phyloP scores from a whole-genome alignment of 2,329 filamentous ascomycete species.

The Beauveria asiatica region DNA sequence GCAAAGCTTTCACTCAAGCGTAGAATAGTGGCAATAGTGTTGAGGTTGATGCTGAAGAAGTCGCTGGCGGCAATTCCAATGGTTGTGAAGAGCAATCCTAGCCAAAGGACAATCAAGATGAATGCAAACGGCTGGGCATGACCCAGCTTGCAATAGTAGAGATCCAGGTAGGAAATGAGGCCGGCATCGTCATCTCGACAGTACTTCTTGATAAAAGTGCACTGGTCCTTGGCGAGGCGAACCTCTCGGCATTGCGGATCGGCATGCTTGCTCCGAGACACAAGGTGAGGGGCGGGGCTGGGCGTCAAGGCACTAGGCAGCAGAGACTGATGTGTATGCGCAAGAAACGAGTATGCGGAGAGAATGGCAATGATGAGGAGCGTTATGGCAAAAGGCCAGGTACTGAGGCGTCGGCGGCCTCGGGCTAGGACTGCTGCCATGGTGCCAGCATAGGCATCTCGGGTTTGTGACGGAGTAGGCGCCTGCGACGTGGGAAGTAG shows the following conservation, averaged over 20 bases:
- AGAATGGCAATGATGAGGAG: slow-evolving; percentile 38
- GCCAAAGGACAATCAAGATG: slow-evolving; percentile 67
- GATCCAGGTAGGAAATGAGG: slow-evolving; percentile 74
- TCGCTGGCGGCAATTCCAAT: slow-evolving; percentile 97
- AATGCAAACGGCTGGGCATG: slow-evolving; percentile 71
- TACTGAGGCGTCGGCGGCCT: slow-evolving; percentile 20
- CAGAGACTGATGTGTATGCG: slow-evolving; percentile 15
- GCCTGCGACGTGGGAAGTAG: background rate
- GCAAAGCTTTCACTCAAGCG: slow-evolving; percentile 94
- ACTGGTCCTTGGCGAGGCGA: slow-evolving; percentile 70
- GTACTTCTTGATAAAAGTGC: slow-evolving; percentile 72
- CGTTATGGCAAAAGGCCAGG: slow-evolving; percentile 38
- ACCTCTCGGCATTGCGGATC: slow-evolving; percentile 65
- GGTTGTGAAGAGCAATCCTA: slow-evolving; percentile 84
- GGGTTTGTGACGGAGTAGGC: background rate
- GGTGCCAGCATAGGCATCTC: background rate
- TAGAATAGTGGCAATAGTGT: slow-evolving; percentile 79
- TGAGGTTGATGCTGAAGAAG: slow-evolving; percentile 95
- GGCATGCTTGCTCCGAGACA: slow-evolving; percentile 19
- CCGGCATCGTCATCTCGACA: slow-evolving; percentile 87
- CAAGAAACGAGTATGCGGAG: slow-evolving; percentile 35
- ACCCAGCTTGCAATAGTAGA: slow-evolving; percentile 80
- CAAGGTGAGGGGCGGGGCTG: slow-evolving; percentile 15
- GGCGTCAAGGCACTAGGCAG: slow-evolving; percentile 10
- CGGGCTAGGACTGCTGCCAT: slow-evolving; percentile 30